phyloP scores from a whole-genome alignment of 2,329 filamentous ascomycete species.

The Zarea fungicola region DNA sequence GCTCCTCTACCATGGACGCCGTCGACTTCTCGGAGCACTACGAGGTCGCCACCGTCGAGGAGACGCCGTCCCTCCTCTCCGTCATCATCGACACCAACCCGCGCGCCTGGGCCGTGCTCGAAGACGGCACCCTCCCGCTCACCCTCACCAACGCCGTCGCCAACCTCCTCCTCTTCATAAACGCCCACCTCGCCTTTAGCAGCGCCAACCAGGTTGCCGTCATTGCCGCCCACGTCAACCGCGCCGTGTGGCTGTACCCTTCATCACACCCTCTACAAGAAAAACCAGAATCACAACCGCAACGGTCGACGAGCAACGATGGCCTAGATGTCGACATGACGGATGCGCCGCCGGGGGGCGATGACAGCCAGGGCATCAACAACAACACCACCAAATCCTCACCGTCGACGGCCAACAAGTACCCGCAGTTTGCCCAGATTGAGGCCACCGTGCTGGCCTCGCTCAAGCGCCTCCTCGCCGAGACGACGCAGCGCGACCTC shows the following conservation, averaged over 20 bases:
- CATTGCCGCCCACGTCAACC: constrained; percentile 81
- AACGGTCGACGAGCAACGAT: constrained; percentile 18
- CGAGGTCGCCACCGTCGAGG: constrained; percentile 48
- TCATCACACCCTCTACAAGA: constrained; percentile 32
- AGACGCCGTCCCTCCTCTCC: constrained; percentile 75
- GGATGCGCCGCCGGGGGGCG: too few relatives aligned
- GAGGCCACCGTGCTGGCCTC: constrained; percentile 74
- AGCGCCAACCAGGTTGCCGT: constrained; percentile 90
- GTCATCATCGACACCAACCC: constrained; percentile 96
- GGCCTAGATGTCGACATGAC: constrained; percentile 58
- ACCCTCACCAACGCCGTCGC: constrained; percentile 80
- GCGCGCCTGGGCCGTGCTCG: constrained; percentile 81
- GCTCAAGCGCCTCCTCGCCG: constrained; percentile 65
- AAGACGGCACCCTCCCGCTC: constrained; percentile 63
- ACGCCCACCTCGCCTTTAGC: constrained; percentile 91
- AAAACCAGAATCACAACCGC: constrained; percentile 16
- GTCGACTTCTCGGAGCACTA: constrained; percentile 58
- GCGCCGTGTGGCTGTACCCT: constrained; percentile 87
- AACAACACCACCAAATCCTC: constrained; percentile 26
- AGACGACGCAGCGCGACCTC: constrained; percentile 61
- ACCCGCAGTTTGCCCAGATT: constrained; percentile 82
- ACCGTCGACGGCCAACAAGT: constrained; percentile 71
- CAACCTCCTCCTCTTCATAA: constrained; percentile 90
- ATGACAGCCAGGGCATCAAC: too few relatives aligned
- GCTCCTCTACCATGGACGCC: constrained; percentile 39